Evolutionary conservation across 768 basidiomycete species (phyloP).

Genomic region (Kwoniella mangroviensis): DNA sequence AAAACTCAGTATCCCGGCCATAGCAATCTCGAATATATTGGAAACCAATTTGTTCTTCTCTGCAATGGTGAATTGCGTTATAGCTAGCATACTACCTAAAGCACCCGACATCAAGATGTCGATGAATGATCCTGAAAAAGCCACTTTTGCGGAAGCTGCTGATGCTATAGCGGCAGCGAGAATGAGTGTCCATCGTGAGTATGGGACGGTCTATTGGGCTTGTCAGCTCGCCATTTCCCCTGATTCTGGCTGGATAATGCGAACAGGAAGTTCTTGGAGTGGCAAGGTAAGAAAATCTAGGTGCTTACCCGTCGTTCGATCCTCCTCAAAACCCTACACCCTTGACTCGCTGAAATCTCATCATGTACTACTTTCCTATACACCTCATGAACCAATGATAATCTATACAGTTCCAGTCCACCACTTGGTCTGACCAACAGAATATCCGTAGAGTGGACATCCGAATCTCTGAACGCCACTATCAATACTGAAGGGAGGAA

Average conservation of each 20-base stretch:
- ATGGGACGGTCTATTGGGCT: constrained; percentile 28
- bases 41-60: constrained; percentile 36
- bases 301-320: constrained; percentile 37
- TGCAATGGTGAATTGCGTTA: constrained; percentile 40
- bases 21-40: constrained; percentile 49
- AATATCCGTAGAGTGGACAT: constrained; percentile 49
- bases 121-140: constrained; percentile 49
- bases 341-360: constrained; percentile 47
- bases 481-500: constrained; percentile 49
- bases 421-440: constrained; percentile 44
- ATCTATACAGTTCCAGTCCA: constrained; percentile 45
- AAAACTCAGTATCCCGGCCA: constrained; percentile 47
- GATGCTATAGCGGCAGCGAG: constrained; percentile 38
- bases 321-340: constrained; percentile 41
- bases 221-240: background rate
- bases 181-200: constrained; percentile 32
- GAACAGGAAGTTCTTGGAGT: no score
- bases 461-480: constrained; percentile 46
- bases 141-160: constrained; percentile 42
- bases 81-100: constrained; percentile 37
- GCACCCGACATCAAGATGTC: constrained; percentile 46
- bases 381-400: constrained; percentile 47
- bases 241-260: background rate
- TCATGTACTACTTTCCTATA: constrained; percentile 49
- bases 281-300: background rate